Conservation (phyloP, 345 rosid species). For the Microcos paniculata region DNA sequence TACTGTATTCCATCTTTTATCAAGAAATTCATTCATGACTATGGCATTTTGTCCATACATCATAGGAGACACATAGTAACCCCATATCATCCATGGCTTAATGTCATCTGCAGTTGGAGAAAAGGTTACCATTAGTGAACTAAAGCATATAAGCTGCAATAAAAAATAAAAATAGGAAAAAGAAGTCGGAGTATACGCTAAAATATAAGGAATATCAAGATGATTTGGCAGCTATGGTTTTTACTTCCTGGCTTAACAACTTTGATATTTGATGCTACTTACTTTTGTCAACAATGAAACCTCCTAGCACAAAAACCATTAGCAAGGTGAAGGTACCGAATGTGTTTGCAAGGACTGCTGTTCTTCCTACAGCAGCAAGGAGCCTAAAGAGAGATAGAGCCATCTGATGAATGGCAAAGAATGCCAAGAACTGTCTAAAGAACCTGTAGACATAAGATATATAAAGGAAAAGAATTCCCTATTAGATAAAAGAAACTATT, state of each 20-base stretch:
- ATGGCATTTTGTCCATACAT: constrained; percentile 67
- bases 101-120: constrained; percentile 36
- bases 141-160: neutral
- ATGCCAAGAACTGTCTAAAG: constrained; percentile 48
- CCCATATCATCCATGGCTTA: constrained; percentile 70
- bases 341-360: constrained; percentile 49
- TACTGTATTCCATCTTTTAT: constrained; percentile 53
- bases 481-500: neutral
- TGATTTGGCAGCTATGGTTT: neutral
- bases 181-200: neutral
- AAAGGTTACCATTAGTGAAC: neutral
- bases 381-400: constrained; percentile 53
- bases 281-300: constrained; percentile 53
- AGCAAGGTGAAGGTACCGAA: constrained; percentile 55
- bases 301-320: constrained; percentile 53
- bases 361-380: constrained; percentile 51
- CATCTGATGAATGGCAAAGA: constrained; percentile 60
- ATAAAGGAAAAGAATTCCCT: neutral
- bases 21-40: constrained; percentile 46
- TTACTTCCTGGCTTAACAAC: neutral
- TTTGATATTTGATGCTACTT: neutral
- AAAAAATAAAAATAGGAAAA: neutral
- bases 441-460: constrained; percentile 33
- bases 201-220: neutral
- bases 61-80: constrained; percentile 57